Conservation (phyloP, 805 yeast species). For the Saturnispora gosingensis region DNA sequence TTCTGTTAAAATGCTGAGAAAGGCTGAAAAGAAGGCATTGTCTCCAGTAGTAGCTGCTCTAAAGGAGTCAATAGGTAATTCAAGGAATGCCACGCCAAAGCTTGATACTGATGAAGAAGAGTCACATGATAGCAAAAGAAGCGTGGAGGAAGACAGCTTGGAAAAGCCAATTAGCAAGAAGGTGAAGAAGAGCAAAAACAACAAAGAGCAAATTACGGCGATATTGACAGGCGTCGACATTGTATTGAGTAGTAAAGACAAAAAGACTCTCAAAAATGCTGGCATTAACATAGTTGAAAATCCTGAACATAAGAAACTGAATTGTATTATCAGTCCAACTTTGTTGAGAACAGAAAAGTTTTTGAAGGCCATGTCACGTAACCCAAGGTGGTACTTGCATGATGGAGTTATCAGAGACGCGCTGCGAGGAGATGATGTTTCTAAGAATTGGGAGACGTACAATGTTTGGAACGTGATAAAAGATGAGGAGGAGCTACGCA, state of each 20-base stretch:
- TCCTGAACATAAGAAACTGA: constrained; percentile 32
- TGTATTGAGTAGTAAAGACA: constrained; percentile 36
- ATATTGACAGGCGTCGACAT: constrained; percentile 60
- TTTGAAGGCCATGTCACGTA: constrained; percentile 54
- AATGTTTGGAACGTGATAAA: constrained; percentile 5
- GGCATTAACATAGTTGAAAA: constrained; percentile 46
- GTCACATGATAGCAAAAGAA: background rate
- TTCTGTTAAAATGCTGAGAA: background rate
- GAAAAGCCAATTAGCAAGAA: background rate
- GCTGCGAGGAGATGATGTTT: constrained; percentile 14
- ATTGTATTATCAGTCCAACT: constrained; percentile 65
- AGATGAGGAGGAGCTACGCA: constrained; percentile 26
- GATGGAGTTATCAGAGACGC: constrained; percentile 46
- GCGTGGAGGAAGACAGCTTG: background rate
- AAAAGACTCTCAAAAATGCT: constrained; percentile 32
- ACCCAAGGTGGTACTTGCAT: constrained; percentile 41
- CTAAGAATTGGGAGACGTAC: background rate
- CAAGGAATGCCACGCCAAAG: background rate
- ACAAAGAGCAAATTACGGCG: constrained; percentile 29
- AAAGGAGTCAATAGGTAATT: background rate
- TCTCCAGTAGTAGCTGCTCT: background rate
- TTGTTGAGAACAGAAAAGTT: constrained; percentile 84
- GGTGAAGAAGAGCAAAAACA: background rate
- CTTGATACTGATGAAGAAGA: background rate
- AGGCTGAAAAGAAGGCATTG: background rate